Evolutionary conservation across 805 yeast genomes (phyloP), one percentile per base, ranked within the genome.

Genomic region (Kazachstania taianensis): DNA sequence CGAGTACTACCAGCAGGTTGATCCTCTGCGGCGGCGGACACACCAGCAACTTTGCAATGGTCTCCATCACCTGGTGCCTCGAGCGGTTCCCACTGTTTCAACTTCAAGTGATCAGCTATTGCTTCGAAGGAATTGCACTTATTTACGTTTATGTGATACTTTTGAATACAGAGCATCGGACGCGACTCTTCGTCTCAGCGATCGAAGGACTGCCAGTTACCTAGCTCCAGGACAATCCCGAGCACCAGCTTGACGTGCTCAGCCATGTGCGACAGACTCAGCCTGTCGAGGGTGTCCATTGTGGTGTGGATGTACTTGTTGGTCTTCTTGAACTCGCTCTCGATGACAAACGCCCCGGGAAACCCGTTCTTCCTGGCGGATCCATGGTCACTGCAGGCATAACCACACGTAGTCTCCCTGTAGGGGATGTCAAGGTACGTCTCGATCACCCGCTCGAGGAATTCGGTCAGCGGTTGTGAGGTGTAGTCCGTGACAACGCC

Each of bases 351-450:
- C 22, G 85, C 73, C 7, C 85, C 71, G 4, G 96, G 96, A 59
- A 67, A 85, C 1, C 96, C 96, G 48, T 72, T 73, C 53, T 80
- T 76, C 35, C 75, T 58, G 1, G 95, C 95, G 32, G 94, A 76
- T 5, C 92, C 80, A 57, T 86, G 96, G 62, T 89, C 97, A 13
- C 94, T 80, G 59, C 97, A 87, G 0, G 94, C 92, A 51, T 86
- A 85, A 1, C 95, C 95, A 62, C 96, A 89, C 39, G 64, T 46
- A 9, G 94, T 80, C 48, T 81, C 92, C 26, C 68, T 73, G 50
- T 72, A 80, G 3, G 82, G 78, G 39, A 86, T 81, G 16, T 61
- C 50, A 46, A 85, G 70, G 59, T 85, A 85, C 7, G 63, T 53
- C 16, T 68, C 67, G 34, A 85, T 72, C 6, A 86, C 58, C 28